Evolutionary conservation across 1,139 yeast species (phyloP), one percentile per base, ranked within the genome.

Genomic region (Saccharomyces hybrid): DNA sequence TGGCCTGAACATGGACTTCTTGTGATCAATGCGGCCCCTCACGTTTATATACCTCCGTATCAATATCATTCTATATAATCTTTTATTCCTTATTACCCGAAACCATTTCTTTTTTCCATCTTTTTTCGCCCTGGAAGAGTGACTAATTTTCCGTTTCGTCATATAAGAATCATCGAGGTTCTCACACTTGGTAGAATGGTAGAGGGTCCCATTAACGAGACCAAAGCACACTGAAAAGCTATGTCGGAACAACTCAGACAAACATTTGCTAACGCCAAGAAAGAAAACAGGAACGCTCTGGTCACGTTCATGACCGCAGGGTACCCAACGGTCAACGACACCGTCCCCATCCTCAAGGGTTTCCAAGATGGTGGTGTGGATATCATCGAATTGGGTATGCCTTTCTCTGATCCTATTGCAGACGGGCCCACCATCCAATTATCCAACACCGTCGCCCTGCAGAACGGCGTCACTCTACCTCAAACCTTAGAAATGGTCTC

Each of bases 381-480:
- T 69, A 80, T 93, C 59, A 88, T 93, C 62, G 99, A 93, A 74
- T 75, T 93, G 52, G 99, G 99, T 59, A 76, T 95, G 68, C 99
- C 99, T 48, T 93, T 93, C 71, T 86, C 97, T 13, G 99, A 93
- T 70, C 99, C 99, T 48, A 89, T 93, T 67, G 99, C 98, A 47
- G 99, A 93, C 71, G 99, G 99, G 50, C 96, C 98, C 44, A 89
- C 96, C 14, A 93, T 93, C 64, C 99, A 93, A 73, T 82, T 77
- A 42, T 89, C 98, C 46, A 91, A 91, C 73, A 81, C 81, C 34
- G 76, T 74, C 25, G 95, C 99, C 11, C 78, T 93, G 61, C 78
- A 81, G 32, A 90, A 93, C 64, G 96, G 96, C 11, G 82, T 90
- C 57, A 84, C 90, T 30, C 84, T 89, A 57, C 69, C 76, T 7